Percentiles rank a stretch among this genome's conserved stretches.
Evolutionary conservation across 306 rosid genomes (phyloP).

Genomic region (Corylus americana): DNA sequence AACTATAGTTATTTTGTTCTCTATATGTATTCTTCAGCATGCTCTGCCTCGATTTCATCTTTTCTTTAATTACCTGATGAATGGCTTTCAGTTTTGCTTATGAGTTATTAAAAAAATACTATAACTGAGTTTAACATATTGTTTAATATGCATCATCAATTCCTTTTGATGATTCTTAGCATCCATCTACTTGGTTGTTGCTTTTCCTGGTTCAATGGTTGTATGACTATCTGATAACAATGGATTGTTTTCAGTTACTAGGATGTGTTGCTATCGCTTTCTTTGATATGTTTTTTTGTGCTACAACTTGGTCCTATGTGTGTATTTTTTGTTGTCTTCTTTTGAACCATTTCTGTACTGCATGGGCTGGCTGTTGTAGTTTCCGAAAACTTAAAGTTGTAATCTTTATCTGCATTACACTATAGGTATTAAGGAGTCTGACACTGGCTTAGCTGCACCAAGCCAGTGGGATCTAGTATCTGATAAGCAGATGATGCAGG

Average conservation of each 20-base stretch:
- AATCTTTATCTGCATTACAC: conserved; percentile 11
- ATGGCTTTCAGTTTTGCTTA: not conserved
- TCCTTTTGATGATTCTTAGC: not conserved
- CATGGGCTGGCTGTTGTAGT: conserved; percentile 1
- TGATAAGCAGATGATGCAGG: conserved; percentile 99
- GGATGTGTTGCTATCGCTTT: not conserved
- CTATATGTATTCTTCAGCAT: not conserved
- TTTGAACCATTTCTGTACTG: conserved; percentile 17
- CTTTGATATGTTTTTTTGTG: conserved; percentile 1
- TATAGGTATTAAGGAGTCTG: conserved; percentile 96
- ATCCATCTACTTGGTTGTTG: not conserved
- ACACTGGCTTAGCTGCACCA: conserved; percentile 98
- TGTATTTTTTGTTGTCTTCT: conserved; percentile 1
- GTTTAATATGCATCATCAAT: not conserved
- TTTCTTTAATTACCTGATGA: not conserved
- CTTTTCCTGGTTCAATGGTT: no score
- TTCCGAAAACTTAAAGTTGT: conserved; percentile 18
- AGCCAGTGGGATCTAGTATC: conserved; percentile 99
- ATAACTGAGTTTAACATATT: no score
- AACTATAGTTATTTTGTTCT: not conserved
- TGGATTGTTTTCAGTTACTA: not conserved
- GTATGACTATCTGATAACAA: not conserved
- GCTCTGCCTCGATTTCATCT: not conserved
- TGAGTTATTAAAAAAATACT: no score
- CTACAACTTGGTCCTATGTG: not conserved